A percentile compares a stretch with the other conserved stretches of the same genome.
phyloP scores from a whole-genome alignment of 1,139 yeast genomes.

The Candida sojae region DNA sequence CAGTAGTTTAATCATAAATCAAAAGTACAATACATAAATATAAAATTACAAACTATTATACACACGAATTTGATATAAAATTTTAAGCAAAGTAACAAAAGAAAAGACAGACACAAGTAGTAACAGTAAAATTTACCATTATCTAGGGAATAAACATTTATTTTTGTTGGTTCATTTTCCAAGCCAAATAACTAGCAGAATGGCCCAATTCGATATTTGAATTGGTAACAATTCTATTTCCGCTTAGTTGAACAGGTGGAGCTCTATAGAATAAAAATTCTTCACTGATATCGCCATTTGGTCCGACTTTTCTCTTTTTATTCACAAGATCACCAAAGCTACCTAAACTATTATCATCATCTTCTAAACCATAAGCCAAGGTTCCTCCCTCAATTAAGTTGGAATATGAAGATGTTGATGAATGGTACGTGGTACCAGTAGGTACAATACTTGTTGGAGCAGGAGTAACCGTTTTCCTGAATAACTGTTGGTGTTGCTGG shows the following conservation, averaged over 20 bases:
- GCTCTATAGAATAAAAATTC: constrained; percentile 80
- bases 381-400: constrained; percentile 43
- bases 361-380: constrained; percentile 36
- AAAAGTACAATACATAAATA: background rate
- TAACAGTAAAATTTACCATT: constrained; percentile 1
- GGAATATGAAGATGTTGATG: constrained; percentile 38
- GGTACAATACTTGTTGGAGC: constrained; percentile 22
- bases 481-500: constrained; percentile 20
- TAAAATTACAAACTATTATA: background rate
- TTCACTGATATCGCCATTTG: constrained; percentile 16
- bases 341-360: constrained; percentile 17
- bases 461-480: constrained; percentile 25
- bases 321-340: constrained; percentile 23
- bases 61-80: background rate
- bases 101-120: background rate
- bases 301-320: constrained; percentile 24
- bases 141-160: background rate
- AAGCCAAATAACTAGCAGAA: constrained; percentile 68
- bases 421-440: constrained; percentile 24
- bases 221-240: constrained; percentile 46
- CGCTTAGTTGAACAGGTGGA: constrained; percentile 61
- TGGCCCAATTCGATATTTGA: constrained; percentile 53
- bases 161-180: constrained; percentile 41
- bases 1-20: background rate
- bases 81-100: too few species aligned